phyloP scores from a whole-genome alignment of 1,139 yeast species.

The Yamadazyma trypodendri region DNA sequence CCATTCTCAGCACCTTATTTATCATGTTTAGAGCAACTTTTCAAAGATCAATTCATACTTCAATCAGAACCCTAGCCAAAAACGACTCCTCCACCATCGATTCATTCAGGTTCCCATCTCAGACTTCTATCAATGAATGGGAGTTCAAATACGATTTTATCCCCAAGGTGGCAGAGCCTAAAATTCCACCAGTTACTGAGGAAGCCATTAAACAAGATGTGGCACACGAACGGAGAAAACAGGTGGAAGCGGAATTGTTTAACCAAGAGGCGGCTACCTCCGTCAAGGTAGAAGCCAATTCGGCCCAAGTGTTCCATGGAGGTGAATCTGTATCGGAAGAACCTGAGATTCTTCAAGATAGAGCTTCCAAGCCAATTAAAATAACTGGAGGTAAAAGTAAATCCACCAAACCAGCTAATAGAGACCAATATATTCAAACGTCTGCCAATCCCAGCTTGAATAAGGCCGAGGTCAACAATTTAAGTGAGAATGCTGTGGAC shows the following conservation, averaged over 20 bases:
- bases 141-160: constrained; percentile 53
- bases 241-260: constrained; percentile 43
- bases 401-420: constrained; percentile 36
- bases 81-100: constrained; percentile 49
- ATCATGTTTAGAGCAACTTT: constrained; percentile 7
- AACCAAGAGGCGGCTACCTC: constrained; percentile 36
- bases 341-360: constrained; percentile 41
- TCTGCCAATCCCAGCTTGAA: constrained; percentile 46
- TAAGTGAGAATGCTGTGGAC: constrained; percentile 38
- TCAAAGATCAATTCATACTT: constrained; percentile 16
- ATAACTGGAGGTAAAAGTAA: constrained; percentile 15
- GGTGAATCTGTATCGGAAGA: constrained; percentile 42
- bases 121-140: constrained; percentile 48
- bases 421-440: constrained; percentile 43
- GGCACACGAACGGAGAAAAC: constrained; percentile 41
- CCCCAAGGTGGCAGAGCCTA: constrained; percentile 44
- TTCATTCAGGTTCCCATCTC: constrained; percentile 45
- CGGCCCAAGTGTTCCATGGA: constrained; percentile 43
- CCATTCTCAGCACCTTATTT: not conserved
- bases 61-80: constrained; percentile 26
- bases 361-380: constrained; percentile 28
- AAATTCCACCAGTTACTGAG: constrained; percentile 51
- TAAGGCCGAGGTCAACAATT: constrained; percentile 34
- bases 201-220: constrained; percentile 52
- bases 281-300: constrained; percentile 46